Evolutionary conservation across 129 eudicot genomes (phyloP), one percentile per base, ranked within the genome.

Genomic region (Pseudognaphalium luteoalbum): DNA sequence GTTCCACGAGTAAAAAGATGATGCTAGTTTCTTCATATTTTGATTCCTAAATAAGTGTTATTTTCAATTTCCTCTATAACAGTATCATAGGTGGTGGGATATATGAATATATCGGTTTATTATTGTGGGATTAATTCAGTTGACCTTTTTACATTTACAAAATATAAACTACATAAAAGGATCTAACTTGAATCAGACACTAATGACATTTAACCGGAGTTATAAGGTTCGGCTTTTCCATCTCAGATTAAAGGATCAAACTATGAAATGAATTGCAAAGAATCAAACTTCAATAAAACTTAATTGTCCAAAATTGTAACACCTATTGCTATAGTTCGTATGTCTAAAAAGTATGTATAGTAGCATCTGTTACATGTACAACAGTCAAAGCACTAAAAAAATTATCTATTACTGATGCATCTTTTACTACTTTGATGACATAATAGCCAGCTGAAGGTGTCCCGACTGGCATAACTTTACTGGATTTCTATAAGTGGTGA

Each of bases 401-500:
- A 59, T 32, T 59, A 59, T 60, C 17, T 2, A 28, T n/a, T n/a
- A n/a, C n/a, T 30, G 39, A 16, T 63, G 68, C 19, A 30, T 28
- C 14, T 16, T 20, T 51, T 62, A 51, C 73, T 64, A 29, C 50
- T 83, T 88, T 39, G 88, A 85, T 33, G 87, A 64, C 67, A 88
- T 37, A 71, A 88, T 35, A 56, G 93, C 91, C 59, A 91, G 62
- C 76, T 70, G 86, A 20, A 91, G 93, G 70, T 81, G 84, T 5
- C 93, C 90, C 3, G 69, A 78, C 72, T 85, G 86, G 63, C 93
- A 88, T 30, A 88, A 58, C 32, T 72, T 84, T 28, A 71, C 87
- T 0, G 93, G 97, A 65, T 91, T 91, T 73, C 77, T 86, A 71
- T 86, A 91, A 28, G 80, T 54, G 4, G 85, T 84, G 19, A 91